Evolutionary conservation across 2,329 filamentous ascomycete species (phyloP).

Genomic region (Mycosphaerella sp.): DNA sequence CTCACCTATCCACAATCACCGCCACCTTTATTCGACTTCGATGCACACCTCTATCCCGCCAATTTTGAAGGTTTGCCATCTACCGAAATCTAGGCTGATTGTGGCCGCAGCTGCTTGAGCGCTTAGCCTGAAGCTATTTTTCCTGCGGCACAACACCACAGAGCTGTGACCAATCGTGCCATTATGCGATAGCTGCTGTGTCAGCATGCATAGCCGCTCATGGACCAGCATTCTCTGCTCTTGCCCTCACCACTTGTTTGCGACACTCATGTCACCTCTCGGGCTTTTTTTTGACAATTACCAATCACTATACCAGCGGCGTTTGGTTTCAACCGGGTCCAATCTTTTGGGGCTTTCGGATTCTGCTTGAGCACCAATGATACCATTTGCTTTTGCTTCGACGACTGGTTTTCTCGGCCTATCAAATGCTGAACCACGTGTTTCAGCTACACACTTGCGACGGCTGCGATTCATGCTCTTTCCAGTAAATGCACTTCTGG

Average conservation of each 20-base stretch:
- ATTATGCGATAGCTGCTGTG: conserved; percentile 13
- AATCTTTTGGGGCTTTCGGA: conserved; percentile 2
- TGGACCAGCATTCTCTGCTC: conserved; percentile 9
- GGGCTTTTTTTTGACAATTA: conserved; percentile 15
- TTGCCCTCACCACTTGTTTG: conserved; percentile 9
- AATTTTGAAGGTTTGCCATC: conserved; percentile 7
- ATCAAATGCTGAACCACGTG: conserved; percentile 3
- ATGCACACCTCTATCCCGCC: conserved; percentile 1
- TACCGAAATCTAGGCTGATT: conserved; percentile 2
- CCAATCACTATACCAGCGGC: conserved; percentile 14
- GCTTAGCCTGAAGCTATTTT: conserved; percentile 8
- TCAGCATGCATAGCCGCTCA: conserved; percentile 12
- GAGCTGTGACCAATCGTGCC: conserved; percentile 14
- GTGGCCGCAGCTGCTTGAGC: conserved; percentile 10
- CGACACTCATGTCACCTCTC: conserved; percentile 11
- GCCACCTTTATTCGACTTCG: neutral
- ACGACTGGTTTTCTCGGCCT: conserved; percentile 5
- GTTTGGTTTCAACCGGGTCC: conserved; percentile 9
- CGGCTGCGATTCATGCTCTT: conserved; percentile 1
- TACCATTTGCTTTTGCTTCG: conserved; percentile 22
- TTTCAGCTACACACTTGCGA: conserved; percentile 13
- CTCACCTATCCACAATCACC: neutral
- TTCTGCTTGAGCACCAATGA: conserved; percentile 17
- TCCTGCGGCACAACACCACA: conserved; percentile 14
- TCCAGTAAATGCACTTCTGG: conserved; percentile 6